A percentile compares a stretch with the other conserved stretches of the same genome.
phyloP scores from a whole-genome alignment of 495 filamentous ascomycete species.

The Pseudotulostoma volvatum region DNA sequence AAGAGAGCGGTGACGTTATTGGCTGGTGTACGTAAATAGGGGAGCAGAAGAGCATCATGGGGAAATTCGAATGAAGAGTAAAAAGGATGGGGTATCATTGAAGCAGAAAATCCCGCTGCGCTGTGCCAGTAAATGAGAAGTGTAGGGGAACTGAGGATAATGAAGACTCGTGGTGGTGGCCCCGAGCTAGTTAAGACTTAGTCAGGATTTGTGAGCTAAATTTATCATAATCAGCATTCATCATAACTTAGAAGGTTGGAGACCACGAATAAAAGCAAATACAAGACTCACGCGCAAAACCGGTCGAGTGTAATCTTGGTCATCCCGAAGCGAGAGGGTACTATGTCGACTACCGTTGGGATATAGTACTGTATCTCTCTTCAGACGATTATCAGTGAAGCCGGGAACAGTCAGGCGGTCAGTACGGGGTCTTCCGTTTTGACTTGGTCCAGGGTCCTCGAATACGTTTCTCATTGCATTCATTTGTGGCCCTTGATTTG shows the following conservation, averaged over 20 bases:
- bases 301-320: conserved; percentile 41
- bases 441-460: conserved; percentile 9
- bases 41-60: not conserved
- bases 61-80: not conserved
- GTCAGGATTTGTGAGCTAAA: conserved; percentile 39
- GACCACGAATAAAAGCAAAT: not conserved
- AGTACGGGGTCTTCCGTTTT: conserved; percentile 7
- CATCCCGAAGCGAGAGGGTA: conserved; percentile 35
- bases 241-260: conserved; percentile 1
- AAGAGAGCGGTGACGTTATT: not conserved
- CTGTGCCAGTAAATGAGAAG: conserved; percentile 5
- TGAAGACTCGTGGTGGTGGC: not conserved
- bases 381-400: conserved; percentile 31
- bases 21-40: not conserved
- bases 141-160: not conserved
- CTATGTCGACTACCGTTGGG: conserved; percentile 34
- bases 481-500: conserved; percentile 33
- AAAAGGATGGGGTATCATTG: not conserved
- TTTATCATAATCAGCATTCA: conserved; percentile 10
- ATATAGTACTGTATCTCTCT: conserved; percentile 26
- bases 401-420: conserved; percentile 16
- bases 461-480: conserved; percentile 26
- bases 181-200: conserved; percentile 9
- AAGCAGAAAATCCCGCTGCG: conserved; percentile 1
- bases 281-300: conserved; percentile 33